Evolutionary conservation across 73 alveolate genomes (phyloP).

Genomic region (Paramecium sexaurelia): DNA sequence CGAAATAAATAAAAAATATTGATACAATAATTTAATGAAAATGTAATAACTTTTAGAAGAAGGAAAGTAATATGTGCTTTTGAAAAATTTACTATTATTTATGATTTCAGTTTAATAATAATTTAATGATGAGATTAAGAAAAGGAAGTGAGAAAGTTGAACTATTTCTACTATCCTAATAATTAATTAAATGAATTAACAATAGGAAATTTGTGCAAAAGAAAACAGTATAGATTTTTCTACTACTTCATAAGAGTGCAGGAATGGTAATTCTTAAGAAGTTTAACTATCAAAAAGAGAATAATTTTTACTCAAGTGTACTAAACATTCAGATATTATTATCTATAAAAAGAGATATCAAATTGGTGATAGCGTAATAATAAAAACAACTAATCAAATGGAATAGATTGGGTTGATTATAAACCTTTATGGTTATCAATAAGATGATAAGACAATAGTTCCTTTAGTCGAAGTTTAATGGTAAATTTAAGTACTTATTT

Average conservation of each 20-base stretch:
- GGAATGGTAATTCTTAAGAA: not conserved
- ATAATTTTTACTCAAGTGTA: not conserved
- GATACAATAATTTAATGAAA: too few relatives aligned
- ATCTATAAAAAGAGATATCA: constrained; percentile 12
- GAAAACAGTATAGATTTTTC: constrained; percentile 28
- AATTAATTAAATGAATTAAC: constrained; percentile 21
- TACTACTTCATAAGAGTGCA: not conserved
- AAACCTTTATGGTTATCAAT: not conserved
- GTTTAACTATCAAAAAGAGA: not conserved
- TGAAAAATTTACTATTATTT: not conserved
- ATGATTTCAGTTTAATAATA: not conserved
- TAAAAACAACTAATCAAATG: not conserved
- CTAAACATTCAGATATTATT: constrained; percentile 19
- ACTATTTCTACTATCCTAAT: constrained; percentile 20
- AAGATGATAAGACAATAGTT: constrained; percentile 35
- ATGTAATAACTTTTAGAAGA: too few relatives aligned
- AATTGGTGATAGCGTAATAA: not conserved
- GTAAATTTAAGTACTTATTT: not conserved
- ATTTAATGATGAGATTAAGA: not conserved
- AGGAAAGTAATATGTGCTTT: too few relatives aligned
- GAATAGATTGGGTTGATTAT: constrained; percentile 9
- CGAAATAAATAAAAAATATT: too few relatives aligned
- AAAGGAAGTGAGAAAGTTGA: not conserved
- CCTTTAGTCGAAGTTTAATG: constrained; percentile 46
- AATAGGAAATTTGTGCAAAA: constrained; percentile 22